Conservation (phyloP, 805 yeast genomes). For the Metschnikowia cerradonensis region DNA sequence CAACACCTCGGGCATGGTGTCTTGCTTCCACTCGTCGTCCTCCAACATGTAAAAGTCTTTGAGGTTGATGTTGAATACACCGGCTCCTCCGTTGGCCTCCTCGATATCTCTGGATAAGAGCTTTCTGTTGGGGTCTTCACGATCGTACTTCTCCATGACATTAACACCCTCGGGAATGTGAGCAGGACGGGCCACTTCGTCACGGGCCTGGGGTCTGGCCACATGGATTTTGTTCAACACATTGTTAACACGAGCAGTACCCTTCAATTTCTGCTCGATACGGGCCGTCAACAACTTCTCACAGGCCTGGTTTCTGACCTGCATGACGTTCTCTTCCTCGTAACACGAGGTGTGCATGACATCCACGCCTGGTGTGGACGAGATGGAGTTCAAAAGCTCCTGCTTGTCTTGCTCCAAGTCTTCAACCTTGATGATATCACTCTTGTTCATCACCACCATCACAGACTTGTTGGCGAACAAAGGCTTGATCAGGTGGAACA, state of each 20-base stretch:
- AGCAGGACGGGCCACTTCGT: conserved; percentile 75
- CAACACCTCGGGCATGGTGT: conserved; percentile 92
- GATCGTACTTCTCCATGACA: conserved; percentile 61
- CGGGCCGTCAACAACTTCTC: conserved; percentile 93
- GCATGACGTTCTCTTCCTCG: conserved; percentile 92
- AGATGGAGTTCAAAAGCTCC: conserved; percentile 61
- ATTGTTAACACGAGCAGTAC: conserved; percentile 80
- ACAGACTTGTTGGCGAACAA: conserved; percentile 95
- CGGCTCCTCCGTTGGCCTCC: conserved; percentile 96
- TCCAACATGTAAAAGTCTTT: conserved; percentile 89
- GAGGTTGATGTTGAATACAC: conserved; percentile 91
- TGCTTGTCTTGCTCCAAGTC: conserved; percentile 77
- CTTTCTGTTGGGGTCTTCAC: conserved; percentile 77
- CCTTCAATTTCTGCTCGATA: conserved; percentile 93
- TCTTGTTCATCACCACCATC: conserved; percentile 90
- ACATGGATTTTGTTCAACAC: conserved; percentile 95
- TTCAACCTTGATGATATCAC: conserved; percentile 82
- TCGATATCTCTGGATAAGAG: conserved; percentile 83
- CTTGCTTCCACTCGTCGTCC: conserved; percentile 97
- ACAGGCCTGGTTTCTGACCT: conserved; percentile 94
- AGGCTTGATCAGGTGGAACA: conserved; percentile 96
- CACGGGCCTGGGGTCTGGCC: conserved; percentile 84
- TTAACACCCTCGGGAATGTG: conserved; percentile 76
- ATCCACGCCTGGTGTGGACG: conserved; percentile 76
- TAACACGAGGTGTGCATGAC: conserved; percentile 90